Evolutionary conservation across 768 basidiomycete genomes (phyloP).

Genomic region (Pleurotus pulmonarius): DNA sequence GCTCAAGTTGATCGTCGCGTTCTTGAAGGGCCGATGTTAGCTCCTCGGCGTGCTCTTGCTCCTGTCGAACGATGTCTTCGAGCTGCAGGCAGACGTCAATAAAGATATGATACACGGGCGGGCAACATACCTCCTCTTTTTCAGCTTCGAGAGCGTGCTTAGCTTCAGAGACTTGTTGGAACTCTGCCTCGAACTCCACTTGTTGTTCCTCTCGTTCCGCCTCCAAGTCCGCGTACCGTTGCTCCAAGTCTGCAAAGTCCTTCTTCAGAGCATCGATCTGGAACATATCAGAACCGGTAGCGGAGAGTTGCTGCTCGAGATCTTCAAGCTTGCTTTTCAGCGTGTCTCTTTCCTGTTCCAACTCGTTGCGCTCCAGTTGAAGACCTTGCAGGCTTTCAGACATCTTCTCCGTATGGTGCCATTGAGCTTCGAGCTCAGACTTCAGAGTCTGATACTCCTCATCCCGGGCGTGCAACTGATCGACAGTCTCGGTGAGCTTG

Average conservation of each 20-base stretch:
- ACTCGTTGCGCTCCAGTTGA: constrained; percentile 28
- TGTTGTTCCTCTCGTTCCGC: constrained; percentile 56
- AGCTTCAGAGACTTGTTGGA: constrained; percentile 47
- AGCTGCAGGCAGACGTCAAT: constrained; percentile 30
- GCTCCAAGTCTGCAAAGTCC: constrained; percentile 48
- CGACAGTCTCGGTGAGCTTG: constrained; percentile 37
- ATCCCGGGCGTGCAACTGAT: constrained; percentile 36
- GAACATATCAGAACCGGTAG: constrained; percentile 52
- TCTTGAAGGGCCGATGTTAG: constrained; percentile 35
- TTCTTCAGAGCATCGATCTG: constrained; percentile 51
- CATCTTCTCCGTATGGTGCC: constrained; percentile 57
- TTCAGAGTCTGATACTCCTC: constrained; percentile 49
- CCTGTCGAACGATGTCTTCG: constrained; percentile 46
- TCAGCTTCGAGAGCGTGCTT: constrained; percentile 57
- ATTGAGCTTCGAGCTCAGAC: constrained; percentile 67
- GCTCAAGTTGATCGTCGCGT: constrained; percentile 52
- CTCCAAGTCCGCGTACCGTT: constrained; percentile 43
- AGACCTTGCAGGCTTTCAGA: constrained; percentile 43
- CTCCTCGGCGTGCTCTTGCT: constrained; percentile 45
- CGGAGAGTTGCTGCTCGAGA: constrained; percentile 36
- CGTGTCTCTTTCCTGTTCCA: constrained; percentile 37
- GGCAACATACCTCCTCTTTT: constrained; percentile 42
- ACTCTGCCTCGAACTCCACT: constrained; percentile 50
- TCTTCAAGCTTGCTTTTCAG: constrained; percentile 26
- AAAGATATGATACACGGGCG: not conserved